Base-by-base conservation (phyloP, 257 asterid genomes). In the Euphrasia confusa region DNA sequence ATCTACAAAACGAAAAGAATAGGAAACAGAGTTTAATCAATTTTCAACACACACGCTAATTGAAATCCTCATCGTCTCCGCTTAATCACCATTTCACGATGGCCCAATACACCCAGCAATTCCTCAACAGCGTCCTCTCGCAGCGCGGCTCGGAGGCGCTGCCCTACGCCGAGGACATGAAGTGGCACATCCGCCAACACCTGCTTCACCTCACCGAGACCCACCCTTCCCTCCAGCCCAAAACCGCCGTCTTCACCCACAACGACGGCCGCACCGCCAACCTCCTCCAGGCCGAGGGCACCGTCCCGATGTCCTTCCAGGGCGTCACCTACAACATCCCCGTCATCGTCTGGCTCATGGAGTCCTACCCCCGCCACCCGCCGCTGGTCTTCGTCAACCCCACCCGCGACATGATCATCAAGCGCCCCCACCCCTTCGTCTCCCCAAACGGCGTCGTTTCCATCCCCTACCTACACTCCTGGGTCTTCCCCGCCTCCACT, bases 301-400 rank as follows among this genome's bases (percentile, higher is more conserved):
- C 97, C 33, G 77, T 83, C 30, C 99, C 97, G 63, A 87, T 86
- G 89, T 40, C 75, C 24, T 86, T 64, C 74, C 86, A 83, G 8
- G 78, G 79, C 52, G 84, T 78, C 68, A 81, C 94, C 37, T 92
- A 92, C 82, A 92, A 92, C 68, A 89, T 92, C 61, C 97, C 99
- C 2, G 79, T 89, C 50, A 63, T 83, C 55, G 83, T 92, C 70
- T 92, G 97, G 97, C 79, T 92, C 1, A 78, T 84, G 96, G 99
- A 92, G 62, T 74, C 95, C 26, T 92, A 92, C 71, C 99, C 99
- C 8, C 85, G 76, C 58, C 86, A 84, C 78, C 80, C 94, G n/a
- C 97, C 99, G 7, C 78, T 92, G 5, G 99, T 89, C 2, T 84
- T 78, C 81, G 94, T 92, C 44, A 82, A 87, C 65, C 97, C 99